These are phyloP conservation scores for Beauveria caledonica DNA, from an alignment of 2,329 filamentous ascomycete genomes.

Conservation along the genomic window DNA sequence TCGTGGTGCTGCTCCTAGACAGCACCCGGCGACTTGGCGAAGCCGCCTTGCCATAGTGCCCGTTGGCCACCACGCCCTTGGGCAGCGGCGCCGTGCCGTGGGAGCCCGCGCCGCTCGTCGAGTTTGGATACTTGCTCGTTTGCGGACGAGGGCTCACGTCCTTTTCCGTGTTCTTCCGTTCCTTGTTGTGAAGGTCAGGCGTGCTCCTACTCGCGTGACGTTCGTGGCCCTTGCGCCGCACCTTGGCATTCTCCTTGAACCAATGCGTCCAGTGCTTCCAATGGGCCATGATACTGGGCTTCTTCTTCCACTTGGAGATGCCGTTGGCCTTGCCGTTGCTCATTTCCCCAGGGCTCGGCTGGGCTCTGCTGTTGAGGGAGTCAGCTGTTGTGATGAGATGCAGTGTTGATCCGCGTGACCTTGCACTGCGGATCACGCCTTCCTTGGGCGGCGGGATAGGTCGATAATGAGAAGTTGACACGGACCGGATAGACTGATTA, in stretches of 20 bases:
- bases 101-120: slow-evolving; percentile 24
- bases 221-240: slow-evolving; percentile 39
- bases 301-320: slow-evolving; percentile 43
- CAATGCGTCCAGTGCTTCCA: slow-evolving; percentile 59
- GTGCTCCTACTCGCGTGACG: slow-evolving; percentile 49
- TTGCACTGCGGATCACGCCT: slow-evolving; percentile 55
- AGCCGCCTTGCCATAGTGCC: slow-evolving; percentile 29
- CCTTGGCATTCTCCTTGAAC: slow-evolving; percentile 52
- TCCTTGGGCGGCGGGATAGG: slow-evolving; percentile 84
- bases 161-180: slow-evolving; percentile 36
- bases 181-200: slow-evolving; percentile 48
- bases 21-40: slow-evolving; percentile 14
- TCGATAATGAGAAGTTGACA: slow-evolving; percentile 67
- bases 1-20: slow-evolving; percentile 17
- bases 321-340: slow-evolving; percentile 18
- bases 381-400: slow-evolving; percentile 69
- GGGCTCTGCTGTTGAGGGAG: slow-evolving; percentile 28
- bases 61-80: slow-evolving; percentile 44
- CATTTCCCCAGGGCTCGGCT: slow-evolving; percentile 20
- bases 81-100: slow-evolving; percentile 38
- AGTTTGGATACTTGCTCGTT: slow-evolving; percentile 47
- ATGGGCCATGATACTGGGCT: slow-evolving; percentile 49
- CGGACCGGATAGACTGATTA: slow-evolving; percentile 67
- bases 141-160: slow-evolving; percentile 51
- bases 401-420: slow-evolving; percentile 74